Conservation (phyloP, 2,329 filamentous ascomycete genomes). For the Aspergillus pseudoglaucus region DNA sequence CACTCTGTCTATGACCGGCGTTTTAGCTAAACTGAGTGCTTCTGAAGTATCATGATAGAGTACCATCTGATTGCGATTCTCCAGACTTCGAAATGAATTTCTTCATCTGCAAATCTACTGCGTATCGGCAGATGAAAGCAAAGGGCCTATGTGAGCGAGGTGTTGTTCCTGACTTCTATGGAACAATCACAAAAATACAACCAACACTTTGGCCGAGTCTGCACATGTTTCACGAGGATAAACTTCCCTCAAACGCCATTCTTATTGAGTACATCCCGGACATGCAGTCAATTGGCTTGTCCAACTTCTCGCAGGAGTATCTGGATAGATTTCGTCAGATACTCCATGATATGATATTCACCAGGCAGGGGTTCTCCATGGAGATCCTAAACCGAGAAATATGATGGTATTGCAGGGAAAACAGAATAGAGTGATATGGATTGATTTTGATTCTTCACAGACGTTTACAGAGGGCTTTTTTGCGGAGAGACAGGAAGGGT, state of each 20-base stretch:
- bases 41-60: conserved; percentile 9
- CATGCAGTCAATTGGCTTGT: conserved; percentile 6
- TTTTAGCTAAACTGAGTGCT: background rate
- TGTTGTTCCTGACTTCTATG: conserved; percentile 13
- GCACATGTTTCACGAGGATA: conserved; percentile 6
- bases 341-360: conserved; percentile 6
- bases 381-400: conserved; percentile 11
- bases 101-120: conserved; percentile 12
- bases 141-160: conserved; percentile 11
- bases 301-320: conserved; percentile 5
- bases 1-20: background rate
- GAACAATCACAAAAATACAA: conserved; percentile 9
- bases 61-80: conserved; percentile 4
- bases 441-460: conserved; percentile 14
- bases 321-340: conserved; percentile 5
- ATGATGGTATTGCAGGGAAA: conserved; percentile 7
- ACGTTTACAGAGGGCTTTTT: conserved; percentile 5
- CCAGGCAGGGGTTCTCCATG: conserved; percentile 7
- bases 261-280: conserved; percentile 10
- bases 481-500: conserved; percentile 2
- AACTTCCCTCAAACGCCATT: conserved; percentile 9
- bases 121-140: conserved; percentile 12
- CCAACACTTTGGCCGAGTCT: conserved; percentile 5
- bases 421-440: conserved; percentile 8
- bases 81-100: conserved; percentile 8